A percentile compares a stretch with the other conserved stretches of the same genome.
These are phyloP conservation scores for Pseudonitzschia pungens DNA, from an alignment of 108 stramenopile species.

Conservation along the genomic window DNA sequence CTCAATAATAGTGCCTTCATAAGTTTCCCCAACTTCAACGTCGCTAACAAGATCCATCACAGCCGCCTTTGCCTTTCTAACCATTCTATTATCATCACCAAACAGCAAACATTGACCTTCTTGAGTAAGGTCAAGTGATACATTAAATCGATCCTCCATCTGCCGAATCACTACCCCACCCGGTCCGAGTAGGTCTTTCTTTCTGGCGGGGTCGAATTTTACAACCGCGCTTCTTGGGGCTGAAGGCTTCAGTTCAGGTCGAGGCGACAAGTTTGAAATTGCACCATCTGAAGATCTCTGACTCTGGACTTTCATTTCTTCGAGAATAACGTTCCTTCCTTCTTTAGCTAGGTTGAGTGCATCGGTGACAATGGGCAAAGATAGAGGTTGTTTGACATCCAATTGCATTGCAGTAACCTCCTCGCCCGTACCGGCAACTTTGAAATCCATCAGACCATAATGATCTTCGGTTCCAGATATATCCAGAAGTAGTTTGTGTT, in stretches of 20 bases:
- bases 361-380: conserved; percentile 46
- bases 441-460: conserved; percentile 94
- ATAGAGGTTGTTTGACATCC: conserved; percentile 56
- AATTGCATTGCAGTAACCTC: conserved; percentile 89
- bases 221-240: conserved; percentile 64
- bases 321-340: conserved; percentile 66
- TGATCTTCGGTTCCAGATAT: conserved; percentile 89
- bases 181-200: conserved; percentile 65
- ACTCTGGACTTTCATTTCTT: conserved; percentile 64
- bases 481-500: conserved; percentile 70
- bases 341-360: conserved; percentile 66
- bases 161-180: conserved; percentile 70
- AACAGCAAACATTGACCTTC: conserved; percentile 65
- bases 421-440: conserved; percentile 79
- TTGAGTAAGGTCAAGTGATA: conserved; percentile 66
- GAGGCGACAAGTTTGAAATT: conserved; percentile 28
- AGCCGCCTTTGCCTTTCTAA: conserved; percentile 53
- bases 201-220: conserved; percentile 57
- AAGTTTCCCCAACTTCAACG: conserved; percentile 66
- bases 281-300: conserved; percentile 14
- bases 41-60: conserved; percentile 79
- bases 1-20: conserved; percentile 80
- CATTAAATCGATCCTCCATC: conserved; percentile 65
- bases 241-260: conserved; percentile 44
- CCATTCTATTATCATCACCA: conserved; percentile 54